Base-by-base conservation (phyloP, 768 basidiomycete species). In the Inosperma sp. region DNA sequence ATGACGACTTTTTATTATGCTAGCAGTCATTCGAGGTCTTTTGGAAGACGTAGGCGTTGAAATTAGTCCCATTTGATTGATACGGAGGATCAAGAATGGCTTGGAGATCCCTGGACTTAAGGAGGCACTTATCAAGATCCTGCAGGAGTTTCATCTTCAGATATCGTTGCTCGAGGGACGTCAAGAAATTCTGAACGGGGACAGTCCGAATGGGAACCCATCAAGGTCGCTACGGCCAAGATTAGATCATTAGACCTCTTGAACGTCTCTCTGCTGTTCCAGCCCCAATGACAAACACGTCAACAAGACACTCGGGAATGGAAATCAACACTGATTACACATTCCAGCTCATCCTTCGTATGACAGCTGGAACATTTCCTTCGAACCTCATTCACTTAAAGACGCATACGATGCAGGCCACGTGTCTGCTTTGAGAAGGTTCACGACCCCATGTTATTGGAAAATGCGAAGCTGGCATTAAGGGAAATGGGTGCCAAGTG, bases 381-480 rank as follows among this genome's bases (percentile, higher is more conserved):
- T 94, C 92, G 1, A 93, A 94, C 56, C 53, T 91, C 10, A 75
- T 96, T 48, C 79, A 82, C 44, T 82, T 93, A 7, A 80, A 82
- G 27, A 98, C 96, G 3, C 96, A 98, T 68, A 92, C 91, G 13
- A 97, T 98, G 75, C 80, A 83, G 30, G 91, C 98, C 64, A 97
- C 94, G 2, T 8, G 93, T 97, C 27, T 94, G 93, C 71, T 97
- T 98, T 59, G 96, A 93, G 1, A 93, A 85, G 37, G n/a, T n/a
- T n/a, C n/a, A n/a, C n/a, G 93, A 96, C 57, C 51, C 68, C 0
- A 77, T 81, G 3, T 63, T 94, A 51, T 74, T 95, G 49, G 86
- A 89, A 61, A 84, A 93, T 54, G n/a, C n/a, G 26, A 91, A 90
- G 66, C 65, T 81, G 49, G 90, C 92, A 7, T 68, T 99, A 47